Evolutionary conservation across 441 rosid species (phyloP), one percentile per base, ranked within the genome.

Genomic region (Lepidium campestre): DNA sequence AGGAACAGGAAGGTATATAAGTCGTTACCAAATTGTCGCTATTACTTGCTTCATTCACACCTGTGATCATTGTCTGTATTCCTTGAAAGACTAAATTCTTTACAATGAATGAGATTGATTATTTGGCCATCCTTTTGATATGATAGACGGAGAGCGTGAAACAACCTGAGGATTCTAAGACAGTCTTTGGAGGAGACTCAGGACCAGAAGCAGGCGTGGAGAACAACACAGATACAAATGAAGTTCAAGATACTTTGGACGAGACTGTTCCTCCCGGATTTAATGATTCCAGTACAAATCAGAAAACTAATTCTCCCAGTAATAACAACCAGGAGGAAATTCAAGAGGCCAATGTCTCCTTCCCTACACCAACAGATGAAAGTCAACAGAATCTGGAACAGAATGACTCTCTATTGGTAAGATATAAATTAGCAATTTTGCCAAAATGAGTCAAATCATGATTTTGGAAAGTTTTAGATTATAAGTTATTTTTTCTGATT

Each of bases 1-100:
- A 86, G 86, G 79, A 79, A 76, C 50, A 81, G 97, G 74, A 94
- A 88, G 98, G 99, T 94, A 54, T 71, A 47, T 34, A 12, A 36
- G 12, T 31, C 13, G 8, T 57, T 57, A 37, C 37, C 4, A 39
- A 57, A 14, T 6, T 41, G 9, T 40, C n/a, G 45, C 17, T 48
- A 4, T 41, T 39, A 34, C 8, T 18, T 56, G 39, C n/a, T 48
- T 22, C 47, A 22, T 42, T 59, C 45, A 27, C 22, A 57, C 74
- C 52, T 40, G 12, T 69, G 31, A 61, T 42, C 45, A 31, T 22
- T 53, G 31, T 42, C 25, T 23, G 12, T 61, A 19, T 17, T 23
- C 17, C 54, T 48, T 47, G 15, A 39, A 27, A 65, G 46, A 19
- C 44, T 61, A 36, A 42, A 14, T 13, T 32, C 10, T 34, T 27